phyloP scores from a whole-genome alignment of 108 stramenopile genomes.

The Skeletonema tropicum region DNA sequence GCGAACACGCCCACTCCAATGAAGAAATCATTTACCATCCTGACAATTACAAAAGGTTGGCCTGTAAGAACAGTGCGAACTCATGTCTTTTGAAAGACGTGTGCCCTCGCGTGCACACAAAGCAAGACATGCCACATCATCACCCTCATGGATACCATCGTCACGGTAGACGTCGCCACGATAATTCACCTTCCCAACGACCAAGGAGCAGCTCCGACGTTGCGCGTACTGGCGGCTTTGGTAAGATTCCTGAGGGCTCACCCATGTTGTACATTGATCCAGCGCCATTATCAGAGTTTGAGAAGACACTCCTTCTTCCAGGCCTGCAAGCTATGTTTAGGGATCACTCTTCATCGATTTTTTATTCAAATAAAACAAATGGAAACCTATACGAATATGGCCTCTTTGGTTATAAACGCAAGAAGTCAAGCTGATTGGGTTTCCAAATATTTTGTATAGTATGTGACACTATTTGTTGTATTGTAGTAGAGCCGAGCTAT shows the following conservation, averaged over 20 bases:
- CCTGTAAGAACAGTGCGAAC: conserved; percentile 47
- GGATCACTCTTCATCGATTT: conserved; percentile 56
- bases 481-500: conserved; percentile 2
- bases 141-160: conserved; percentile 41
- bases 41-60: conserved; percentile 61
- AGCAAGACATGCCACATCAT: conserved; percentile 22
- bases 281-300: conserved; percentile 79
- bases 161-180: conserved; percentile 54
- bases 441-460: neutral
- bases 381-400: conserved; percentile 33
- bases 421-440: neutral
- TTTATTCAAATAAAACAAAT: conserved; percentile 15
- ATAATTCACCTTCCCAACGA: conserved; percentile 31
- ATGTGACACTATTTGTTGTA: neutral
- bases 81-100: conserved; percentile 71
- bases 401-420: conserved; percentile 36
- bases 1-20: conserved; percentile 72
- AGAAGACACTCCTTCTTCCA: conserved; percentile 67
- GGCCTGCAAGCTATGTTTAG: conserved; percentile 82
- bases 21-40: conserved; percentile 89
- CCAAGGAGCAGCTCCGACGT: neutral
- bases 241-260: conserved; percentile 52
- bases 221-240: neutral
- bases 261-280: conserved; percentile 84
- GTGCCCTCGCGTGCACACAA: conserved; percentile 68